phyloP scores from a whole-genome alignment of 208 protist genomes.

The Trypanosoma grayi region DNA sequence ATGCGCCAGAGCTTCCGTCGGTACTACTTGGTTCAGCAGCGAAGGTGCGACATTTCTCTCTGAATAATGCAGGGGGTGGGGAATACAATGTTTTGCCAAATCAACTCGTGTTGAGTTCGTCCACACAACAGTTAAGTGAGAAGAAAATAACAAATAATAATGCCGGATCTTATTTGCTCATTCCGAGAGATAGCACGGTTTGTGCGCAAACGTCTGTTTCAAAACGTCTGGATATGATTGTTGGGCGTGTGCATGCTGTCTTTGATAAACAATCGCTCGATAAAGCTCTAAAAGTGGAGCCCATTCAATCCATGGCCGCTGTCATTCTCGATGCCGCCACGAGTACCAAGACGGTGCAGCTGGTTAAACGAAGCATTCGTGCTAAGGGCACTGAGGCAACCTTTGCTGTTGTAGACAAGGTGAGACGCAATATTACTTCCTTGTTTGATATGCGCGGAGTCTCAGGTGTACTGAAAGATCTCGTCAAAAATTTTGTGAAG shows the following conservation, averaged over 20 bases:
- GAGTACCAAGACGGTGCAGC: not conserved
- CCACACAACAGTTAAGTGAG: too few relatives aligned
- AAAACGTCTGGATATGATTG: conserved; percentile 5
- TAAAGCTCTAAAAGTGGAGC: not conserved
- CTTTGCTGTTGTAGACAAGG: not conserved
- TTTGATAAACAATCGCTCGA: not conserved
- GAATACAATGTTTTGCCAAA: too few relatives aligned
- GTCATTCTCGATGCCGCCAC: not conserved
- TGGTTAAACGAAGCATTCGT: not conserved
- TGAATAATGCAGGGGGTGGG: too few relatives aligned
- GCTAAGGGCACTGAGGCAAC: not conserved
- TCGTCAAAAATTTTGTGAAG: not conserved
- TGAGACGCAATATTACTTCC: not conserved
- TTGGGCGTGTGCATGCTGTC: not conserved
- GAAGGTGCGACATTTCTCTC: too few relatives aligned
- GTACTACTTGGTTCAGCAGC: too few relatives aligned
- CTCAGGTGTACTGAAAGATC: not conserved
- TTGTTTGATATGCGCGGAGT: not conserved
- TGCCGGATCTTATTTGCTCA: too few relatives aligned
- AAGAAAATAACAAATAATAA: too few relatives aligned
- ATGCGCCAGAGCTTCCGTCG: too few relatives aligned
- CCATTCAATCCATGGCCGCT: not conserved
- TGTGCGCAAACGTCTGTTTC: not conserved
- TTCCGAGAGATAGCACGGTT: not conserved
- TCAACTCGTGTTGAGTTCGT: too few relatives aligned